phyloP scores from a whole-genome alignment of 2,329 filamentous ascomycete genomes.

The Purpureocillium lavendulum region DNA sequence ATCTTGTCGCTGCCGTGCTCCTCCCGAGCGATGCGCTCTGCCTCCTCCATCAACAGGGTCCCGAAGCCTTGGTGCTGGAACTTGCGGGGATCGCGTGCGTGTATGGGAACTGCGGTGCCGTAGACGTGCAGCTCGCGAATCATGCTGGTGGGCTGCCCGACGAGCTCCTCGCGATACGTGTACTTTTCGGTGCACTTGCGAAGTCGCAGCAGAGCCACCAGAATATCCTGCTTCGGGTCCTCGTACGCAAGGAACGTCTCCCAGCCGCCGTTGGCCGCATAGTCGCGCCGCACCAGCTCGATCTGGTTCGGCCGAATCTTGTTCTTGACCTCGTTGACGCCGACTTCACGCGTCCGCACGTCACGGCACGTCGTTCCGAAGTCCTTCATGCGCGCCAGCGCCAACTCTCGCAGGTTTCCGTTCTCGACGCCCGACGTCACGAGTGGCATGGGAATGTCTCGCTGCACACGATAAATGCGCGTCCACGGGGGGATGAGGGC shows the following conservation, averaged over 20 bases:
- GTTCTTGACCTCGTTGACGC: slow-evolving; percentile 98
- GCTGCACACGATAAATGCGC: slow-evolving; percentile 93
- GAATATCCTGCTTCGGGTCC: slow-evolving; percentile 95
- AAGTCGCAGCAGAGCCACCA: slow-evolving; percentile 82
- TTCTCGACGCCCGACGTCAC: slow-evolving; percentile 99
- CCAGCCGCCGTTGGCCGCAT: slow-evolving; percentile 93
- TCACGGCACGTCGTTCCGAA: slow-evolving; percentile 96
- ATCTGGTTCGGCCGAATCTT: slow-evolving; percentile 96
- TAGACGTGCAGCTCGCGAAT: slow-evolving; percentile 96
- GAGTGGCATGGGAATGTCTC: slow-evolving; percentile 98
- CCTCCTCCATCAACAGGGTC: slow-evolving; percentile 94
- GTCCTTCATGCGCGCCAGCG: slow-evolving; percentile 96
- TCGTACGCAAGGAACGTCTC: slow-evolving; percentile 98
- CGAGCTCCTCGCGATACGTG: slow-evolving; percentile 84
- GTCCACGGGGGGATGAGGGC: slow-evolving; percentile 96
- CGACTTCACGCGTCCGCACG: slow-evolving; percentile 91
- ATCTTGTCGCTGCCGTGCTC: slow-evolving; percentile 94
- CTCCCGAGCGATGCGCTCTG: slow-evolving; percentile 86
- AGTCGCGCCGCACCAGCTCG: slow-evolving; percentile 89
- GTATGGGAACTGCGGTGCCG: slow-evolving; percentile 92
- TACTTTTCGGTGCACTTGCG: slow-evolving; percentile 87
- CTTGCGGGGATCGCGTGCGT: slow-evolving; percentile 88
- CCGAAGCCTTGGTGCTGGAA: slow-evolving; percentile 98
- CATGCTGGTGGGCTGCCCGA: slow-evolving; percentile 78
- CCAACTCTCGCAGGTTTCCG: slow-evolving; percentile 87